Conservation (phyloP, 345 rosid species). For the Geranium rotundifolium region DNA sequence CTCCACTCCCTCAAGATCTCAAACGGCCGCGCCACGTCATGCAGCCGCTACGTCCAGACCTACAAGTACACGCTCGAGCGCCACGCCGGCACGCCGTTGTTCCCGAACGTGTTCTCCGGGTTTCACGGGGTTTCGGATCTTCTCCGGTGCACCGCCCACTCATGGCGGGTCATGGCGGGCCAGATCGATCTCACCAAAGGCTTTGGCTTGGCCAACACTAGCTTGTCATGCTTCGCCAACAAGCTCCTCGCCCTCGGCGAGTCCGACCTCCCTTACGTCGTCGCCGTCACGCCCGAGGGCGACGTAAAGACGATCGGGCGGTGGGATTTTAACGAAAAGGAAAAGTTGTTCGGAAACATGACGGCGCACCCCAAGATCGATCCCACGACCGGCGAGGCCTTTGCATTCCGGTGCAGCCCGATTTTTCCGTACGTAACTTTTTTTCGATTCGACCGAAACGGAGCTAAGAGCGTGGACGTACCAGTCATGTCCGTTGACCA, state of each 20-base stretch:
- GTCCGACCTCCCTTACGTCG: conserved; percentile 44
- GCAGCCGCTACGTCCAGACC: conserved; percentile 53
- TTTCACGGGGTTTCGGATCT: conserved; percentile 43
- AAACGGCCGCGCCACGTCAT: conserved; percentile 27
- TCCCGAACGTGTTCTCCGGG: conserved; percentile 46
- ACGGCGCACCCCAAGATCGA: conserved; percentile 59
- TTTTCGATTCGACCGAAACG: conserved; percentile 31
- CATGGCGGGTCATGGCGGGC: conserved; percentile 38
- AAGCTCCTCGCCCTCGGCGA: conserved; percentile 45
- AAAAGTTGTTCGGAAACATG: conserved; percentile 47
- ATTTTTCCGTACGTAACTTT: conserved; percentile 46
- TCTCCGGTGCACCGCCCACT: conserved; percentile 41
- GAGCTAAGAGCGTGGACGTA: conserved; percentile 42
- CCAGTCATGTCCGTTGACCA: conserved; percentile 43
- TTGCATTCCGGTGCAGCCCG: conserved; percentile 49
- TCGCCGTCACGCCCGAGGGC: conserved; percentile 29
- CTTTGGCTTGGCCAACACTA: conserved; percentile 51
- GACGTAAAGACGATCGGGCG: conserved; percentile 39
- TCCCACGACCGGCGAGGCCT: conserved; percentile 38
- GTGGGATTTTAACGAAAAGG: conserved; percentile 40
- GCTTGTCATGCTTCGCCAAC: conserved; percentile 36
- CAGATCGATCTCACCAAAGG: conserved; percentile 45
- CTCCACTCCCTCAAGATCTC: conserved; percentile 45
- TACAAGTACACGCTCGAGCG: conserved; percentile 35
- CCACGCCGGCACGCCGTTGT: conserved; percentile 27